phyloP scores from a whole-genome alignment of 176 grass and related monocot species.

The Ananas comosus region DNA sequence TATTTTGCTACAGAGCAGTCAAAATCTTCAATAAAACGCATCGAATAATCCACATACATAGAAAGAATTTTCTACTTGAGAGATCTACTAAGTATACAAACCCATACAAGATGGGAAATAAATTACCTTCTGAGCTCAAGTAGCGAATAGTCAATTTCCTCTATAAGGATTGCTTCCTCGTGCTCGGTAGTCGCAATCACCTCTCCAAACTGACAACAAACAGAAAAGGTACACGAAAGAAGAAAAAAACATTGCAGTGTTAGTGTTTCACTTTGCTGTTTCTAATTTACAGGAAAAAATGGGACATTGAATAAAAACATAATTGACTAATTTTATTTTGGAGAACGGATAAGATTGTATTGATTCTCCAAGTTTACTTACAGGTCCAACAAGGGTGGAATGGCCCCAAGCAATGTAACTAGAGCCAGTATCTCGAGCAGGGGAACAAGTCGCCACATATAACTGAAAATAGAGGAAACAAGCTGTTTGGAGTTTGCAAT shows the following conservation, averaged over 20 bases:
- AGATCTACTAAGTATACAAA: background rate
- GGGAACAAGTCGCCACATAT: constrained; percentile 70
- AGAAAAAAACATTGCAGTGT: too few species aligned
- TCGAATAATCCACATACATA: background rate
- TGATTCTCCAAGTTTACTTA: constrained; percentile 29
- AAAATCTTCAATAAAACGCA: background rate
- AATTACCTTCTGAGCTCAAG: constrained; percentile 69
- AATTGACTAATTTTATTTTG: too few species aligned
- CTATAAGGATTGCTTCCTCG: constrained; percentile 49
- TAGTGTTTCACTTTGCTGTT: too few species aligned
- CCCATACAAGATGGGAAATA: background rate
- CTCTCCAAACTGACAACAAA: constrained; percentile 73
- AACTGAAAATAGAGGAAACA: constrained; percentile 35
- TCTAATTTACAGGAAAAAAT: too few species aligned
- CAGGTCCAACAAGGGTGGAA: constrained; percentile 85
- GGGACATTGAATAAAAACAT: too few species aligned
- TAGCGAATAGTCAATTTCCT: constrained; percentile 88
- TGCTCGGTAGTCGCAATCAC: constrained; percentile 80
- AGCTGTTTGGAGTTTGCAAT: background rate
- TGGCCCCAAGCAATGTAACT: constrained; percentile 89
- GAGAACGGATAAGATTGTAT: background rate
- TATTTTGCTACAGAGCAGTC: too few species aligned
- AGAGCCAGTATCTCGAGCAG: constrained; percentile 59
- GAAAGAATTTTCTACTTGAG: background rate
- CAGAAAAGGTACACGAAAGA: background rate